phyloP scores from a whole-genome alignment of 164 flowering plant species.

The Piper longum region DNA sequence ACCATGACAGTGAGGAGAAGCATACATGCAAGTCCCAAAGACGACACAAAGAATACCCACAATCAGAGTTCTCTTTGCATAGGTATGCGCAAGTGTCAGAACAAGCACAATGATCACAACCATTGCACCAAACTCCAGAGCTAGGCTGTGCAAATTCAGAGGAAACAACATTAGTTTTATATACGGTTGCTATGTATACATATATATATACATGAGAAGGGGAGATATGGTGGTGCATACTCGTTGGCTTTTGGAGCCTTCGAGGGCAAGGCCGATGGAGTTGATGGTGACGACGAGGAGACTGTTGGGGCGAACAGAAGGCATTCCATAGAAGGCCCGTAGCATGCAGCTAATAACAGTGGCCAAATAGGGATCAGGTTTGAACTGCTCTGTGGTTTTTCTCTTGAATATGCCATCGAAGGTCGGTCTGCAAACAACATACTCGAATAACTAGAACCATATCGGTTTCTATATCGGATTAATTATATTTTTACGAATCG shows the following conservation, averaged over 20 bases:
- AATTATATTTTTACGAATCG: too few species aligned
- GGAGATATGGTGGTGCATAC: conserved; percentile 12
- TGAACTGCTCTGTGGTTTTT: conserved; percentile 21
- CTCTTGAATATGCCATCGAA: conserved; percentile 18
- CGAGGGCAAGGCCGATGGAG: conserved; percentile 19
- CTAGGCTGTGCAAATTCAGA: conserved; percentile 7
- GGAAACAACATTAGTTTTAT: neutral
- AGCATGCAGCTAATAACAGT: conserved; percentile 24
- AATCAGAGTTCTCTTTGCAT: conserved; percentile 17
- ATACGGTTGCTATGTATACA: too few species aligned
- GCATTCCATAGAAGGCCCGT: conserved; percentile 36
- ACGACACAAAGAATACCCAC: conserved; percentile 42
- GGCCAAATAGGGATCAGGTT: conserved; percentile 26
- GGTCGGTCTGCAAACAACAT: conserved; percentile 22
- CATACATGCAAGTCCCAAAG: conserved; percentile 50
- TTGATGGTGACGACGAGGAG: conserved; percentile 31
- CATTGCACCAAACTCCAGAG: conserved; percentile 15
- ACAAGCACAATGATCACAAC: conserved; percentile 14
- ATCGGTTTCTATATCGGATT: too few species aligned
- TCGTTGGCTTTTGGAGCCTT: conserved; percentile 19
- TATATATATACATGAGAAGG: neutral
- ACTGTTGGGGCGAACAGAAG: conserved; percentile 34
- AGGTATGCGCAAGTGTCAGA: conserved; percentile 14
- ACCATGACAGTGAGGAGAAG: conserved; percentile 34
- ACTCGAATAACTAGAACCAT: too few species aligned